Evolutionary conservation across 768 basidiomycete genomes (phyloP), one percentile per base, ranked within the genome.

Genomic region (Saitozyma podzolica): DNA sequence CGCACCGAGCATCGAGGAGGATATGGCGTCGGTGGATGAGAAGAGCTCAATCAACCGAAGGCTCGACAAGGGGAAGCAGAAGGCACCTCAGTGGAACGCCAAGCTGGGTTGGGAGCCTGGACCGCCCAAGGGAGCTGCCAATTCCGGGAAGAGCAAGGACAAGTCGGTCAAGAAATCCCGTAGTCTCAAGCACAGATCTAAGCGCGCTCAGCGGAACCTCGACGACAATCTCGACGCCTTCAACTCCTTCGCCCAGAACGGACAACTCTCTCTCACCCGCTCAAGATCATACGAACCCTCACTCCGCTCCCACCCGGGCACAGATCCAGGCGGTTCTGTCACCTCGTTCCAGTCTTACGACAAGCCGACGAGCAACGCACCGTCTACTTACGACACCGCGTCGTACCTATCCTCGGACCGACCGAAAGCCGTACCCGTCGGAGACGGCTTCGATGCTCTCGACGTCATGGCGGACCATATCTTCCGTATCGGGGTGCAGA

Each of bases 391-490:
- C n/a, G 11, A 11, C 45, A 17, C 13, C 11, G 45, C 2, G n/a
- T 47, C 45, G 45, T 11, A 11, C 45, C 11, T 47, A 11, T 13
- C 13, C 45, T 11, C 57, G n/a, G 60, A 60, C 16, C 17, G 47
- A 0, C 65, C 62, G 11, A 58, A 57, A 56, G 71, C 69, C 7
- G 74, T 75, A 3, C 64, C 67, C 9, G 62, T 72, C 19, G 74
- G 74, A 39, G 74, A 75, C 41, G 74, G 74, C 0, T 72, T 68
- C 43, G 76, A 77, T 45, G 76, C 76, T 42, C 52, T 77, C 14
- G 76, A 77, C 53, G 68, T 77, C 54, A 77, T 77, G 73, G 76
- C 74, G 41, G 76, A 77, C 61, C 67, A 72, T 48, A 73, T 75
- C 39, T 74, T 71, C 66, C 56, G 73, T 41, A 71, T 69, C 40